These are phyloP conservation scores for Barbarea vulgaris DNA, from an alignment of 345 rosid species.

Conservation along the genomic window DNA sequence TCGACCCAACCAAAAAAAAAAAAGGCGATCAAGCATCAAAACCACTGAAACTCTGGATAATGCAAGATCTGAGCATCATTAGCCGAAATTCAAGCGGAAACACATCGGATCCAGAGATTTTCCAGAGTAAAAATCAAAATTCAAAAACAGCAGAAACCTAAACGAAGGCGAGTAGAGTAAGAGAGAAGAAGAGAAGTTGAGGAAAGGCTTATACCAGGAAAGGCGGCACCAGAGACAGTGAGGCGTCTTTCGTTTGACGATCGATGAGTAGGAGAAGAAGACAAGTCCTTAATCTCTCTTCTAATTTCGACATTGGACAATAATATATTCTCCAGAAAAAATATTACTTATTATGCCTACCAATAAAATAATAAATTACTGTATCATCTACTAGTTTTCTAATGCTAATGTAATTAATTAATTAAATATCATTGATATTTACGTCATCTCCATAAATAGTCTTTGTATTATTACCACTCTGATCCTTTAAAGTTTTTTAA, in stretches of 20 bases:
- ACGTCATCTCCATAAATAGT: not conserved
- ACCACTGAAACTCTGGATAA: not conserved
- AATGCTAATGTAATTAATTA: not conserved
- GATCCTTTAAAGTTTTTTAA: not conserved
- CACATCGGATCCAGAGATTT: conserved; percentile 41
- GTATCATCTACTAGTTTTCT: not conserved
- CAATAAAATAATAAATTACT: not conserved
- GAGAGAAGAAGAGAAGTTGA: conserved; percentile 8
- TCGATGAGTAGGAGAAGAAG: conserved; percentile 37
- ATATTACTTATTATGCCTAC: conserved; percentile 1
- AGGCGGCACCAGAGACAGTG: conserved; percentile 27
- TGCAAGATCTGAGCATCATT: conserved; percentile 34
- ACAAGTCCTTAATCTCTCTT: conserved; percentile 37
- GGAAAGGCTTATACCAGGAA: not conserved
- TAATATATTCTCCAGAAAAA: not conserved
- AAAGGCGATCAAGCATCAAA: conserved; percentile 31
- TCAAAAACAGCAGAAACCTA: conserved; percentile 1
- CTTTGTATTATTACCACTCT: not conserved
- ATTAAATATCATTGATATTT: not conserved
- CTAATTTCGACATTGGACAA: conserved; percentile 20
- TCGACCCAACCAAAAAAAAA: not conserved
- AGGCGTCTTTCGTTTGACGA: conserved; percentile 35
- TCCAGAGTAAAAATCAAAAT: not conserved
- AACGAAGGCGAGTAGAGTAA: not conserved
- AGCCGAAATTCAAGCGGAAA: conserved; percentile 26